Percentiles rank a stretch among this genome's conserved stretches.
Conservation (phyloP, 73 alveolate species). For the Stentor coeruleus region DNA sequence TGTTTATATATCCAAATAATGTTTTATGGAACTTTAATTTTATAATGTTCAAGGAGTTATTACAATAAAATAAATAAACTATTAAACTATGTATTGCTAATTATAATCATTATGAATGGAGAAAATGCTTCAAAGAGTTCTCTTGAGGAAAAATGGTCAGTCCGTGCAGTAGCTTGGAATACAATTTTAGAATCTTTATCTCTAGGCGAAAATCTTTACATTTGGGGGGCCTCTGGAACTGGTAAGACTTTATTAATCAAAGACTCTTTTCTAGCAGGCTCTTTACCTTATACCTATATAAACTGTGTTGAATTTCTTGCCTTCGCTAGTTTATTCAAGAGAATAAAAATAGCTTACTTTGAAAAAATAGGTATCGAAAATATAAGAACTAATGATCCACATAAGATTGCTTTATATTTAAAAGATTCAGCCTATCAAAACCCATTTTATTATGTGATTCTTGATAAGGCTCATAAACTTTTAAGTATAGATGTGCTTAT, state of each 20-base stretch:
- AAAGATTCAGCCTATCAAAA: not conserved
- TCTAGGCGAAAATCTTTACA: not conserved
- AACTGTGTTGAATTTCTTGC: not conserved
- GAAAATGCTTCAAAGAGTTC: too few relatives aligned
- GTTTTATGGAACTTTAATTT: too few relatives aligned
- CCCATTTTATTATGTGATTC: not conserved
- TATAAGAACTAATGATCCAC: not conserved
- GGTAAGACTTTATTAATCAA: not conserved
- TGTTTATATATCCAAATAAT: too few relatives aligned
- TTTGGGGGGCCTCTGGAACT: slow-evolving; percentile 2
- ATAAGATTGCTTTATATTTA: not conserved
- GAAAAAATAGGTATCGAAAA: not conserved
- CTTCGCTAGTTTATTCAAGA: not conserved
- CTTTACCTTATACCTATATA: not conserved
- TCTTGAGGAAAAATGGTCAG: slow-evolving; percentile 18
- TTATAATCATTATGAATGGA: too few relatives aligned
- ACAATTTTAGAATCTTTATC: not conserved
- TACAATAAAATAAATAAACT: too few relatives aligned
- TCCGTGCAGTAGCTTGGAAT: slow-evolving; percentile 11
- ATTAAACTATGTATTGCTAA: too few relatives aligned
- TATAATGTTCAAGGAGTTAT: too few relatives aligned
- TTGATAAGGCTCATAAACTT: slow-evolving; percentile 3
- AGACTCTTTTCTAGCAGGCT: not conserved
- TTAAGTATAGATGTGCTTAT: not conserved
- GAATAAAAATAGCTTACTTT: not conserved